Evolutionary conservation across 169 alveolate genomes (phyloP), one percentile per base, ranked within the genome.

Genomic region (Eimeria sp.): DNA sequence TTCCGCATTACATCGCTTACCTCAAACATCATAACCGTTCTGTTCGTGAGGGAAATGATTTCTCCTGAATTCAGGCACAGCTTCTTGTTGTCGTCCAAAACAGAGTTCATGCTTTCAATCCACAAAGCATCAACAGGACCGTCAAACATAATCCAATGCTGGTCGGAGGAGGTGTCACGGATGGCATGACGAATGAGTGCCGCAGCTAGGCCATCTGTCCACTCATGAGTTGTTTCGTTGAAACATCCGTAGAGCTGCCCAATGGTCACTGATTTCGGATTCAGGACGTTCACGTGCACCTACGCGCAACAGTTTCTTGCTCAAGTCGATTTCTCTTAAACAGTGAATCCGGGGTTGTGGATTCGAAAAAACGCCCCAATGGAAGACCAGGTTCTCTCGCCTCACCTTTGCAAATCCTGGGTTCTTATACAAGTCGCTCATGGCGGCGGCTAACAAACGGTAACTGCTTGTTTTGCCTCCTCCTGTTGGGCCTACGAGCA

Each of bases 401-500:
- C 93, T 10, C 93, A 87, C 93, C 93, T 87, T 58, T 30, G 93
- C 93, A 40, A 87, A 87, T 43, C 93, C 93, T 34, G 58, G 82
- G 65, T 51, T 34, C 43, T 63, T 98, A 49, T 63, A 57, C 78
- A 97, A 72, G 16, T 97, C 98, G 16, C 98, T 97, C 92, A 98
- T 92, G 20, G 98, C 97, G 47, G 97, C 97, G 70, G 98, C 96
- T 73, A 99, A 95, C 47, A 98, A 97, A 49, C 98, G 96, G 96
- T 98, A 98, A 95, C 98, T 98, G 65, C 98, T 95, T 20, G 99
- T 98, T 97, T 99, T 99, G 75, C 99, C 99, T 58, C 99, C 99
- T 22, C 99, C 99, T 16, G 99, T 98, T 2, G 99, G 99, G 20
- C 99, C 99, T 10, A 99, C 99, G 18, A 98, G 97, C 99, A 99